A percentile compares a stretch with the other conserved stretches of the same genome.
Evolutionary conservation across 2,329 filamentous ascomycete genomes (phyloP).

Genomic region (Ophiognomonia clavigignenti-juglandacearum): DNA sequence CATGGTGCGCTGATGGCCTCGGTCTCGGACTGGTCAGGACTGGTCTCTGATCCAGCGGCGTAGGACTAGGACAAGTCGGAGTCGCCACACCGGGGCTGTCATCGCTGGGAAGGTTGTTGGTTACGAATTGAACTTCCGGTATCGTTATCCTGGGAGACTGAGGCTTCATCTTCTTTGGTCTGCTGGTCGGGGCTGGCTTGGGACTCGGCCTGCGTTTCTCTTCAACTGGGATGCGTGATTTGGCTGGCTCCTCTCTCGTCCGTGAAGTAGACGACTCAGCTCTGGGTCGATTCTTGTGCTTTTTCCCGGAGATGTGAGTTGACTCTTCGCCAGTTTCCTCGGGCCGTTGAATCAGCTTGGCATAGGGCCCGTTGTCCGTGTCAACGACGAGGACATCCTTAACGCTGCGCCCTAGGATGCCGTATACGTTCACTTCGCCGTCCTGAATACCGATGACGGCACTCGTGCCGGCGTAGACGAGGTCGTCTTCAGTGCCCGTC

Average conservation of each 20-base stretch:
- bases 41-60: constrained; percentile 25
- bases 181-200: not conserved
- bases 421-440: constrained; percentile 54
- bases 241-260: not conserved
- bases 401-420: constrained; percentile 56
- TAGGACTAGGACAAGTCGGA: constrained; percentile 30
- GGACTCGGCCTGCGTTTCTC: not conserved
- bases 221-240: not conserved
- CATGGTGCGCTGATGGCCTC: not conserved
- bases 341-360: constrained; percentile 30
- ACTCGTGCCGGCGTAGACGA: constrained; percentile 60
- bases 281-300: not conserved
- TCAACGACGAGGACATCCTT: constrained; percentile 57
- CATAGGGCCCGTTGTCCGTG: constrained; percentile 33
- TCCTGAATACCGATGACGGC: constrained; percentile 53
- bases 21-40: constrained; percentile 19
- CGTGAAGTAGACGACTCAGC: not conserved
- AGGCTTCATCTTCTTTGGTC: not conserved
- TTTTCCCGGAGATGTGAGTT: not conserved
- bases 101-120: not conserved
- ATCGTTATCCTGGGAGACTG: constrained; percentile 6
- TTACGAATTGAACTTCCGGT: not conserved
- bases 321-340: constrained; percentile 5
- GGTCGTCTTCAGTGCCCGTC: constrained; percentile 53
- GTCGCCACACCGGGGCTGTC: constrained; percentile 22